Evolutionary conservation across 345 rosid species (phyloP), one percentile per base, ranked within the genome.

Genomic region (Xanthoceras sorbifolium): DNA sequence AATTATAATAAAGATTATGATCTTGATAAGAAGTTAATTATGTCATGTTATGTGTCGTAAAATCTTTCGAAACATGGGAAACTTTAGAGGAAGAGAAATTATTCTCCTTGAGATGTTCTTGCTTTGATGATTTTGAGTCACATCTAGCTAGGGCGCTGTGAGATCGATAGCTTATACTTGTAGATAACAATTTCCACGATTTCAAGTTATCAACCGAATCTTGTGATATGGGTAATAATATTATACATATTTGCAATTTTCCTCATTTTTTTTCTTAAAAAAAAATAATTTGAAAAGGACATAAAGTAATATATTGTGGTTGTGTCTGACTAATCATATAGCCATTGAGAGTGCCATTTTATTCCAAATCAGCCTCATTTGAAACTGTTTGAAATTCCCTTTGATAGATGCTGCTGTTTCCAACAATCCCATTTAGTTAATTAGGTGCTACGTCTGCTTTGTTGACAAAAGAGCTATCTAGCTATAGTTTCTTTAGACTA

Each of bases 151-250:
- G 71, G 79, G 15, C 77, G 15, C 77, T 74, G 66, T 63, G 44
- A 57, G 73, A 78, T 79, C 79, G 83, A 88, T 83, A 75, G 90
- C 87, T 77, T 85, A 80, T 85, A 83, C 93, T 91, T 89, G 90
- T 86, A 86, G 90, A 84, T 79, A 91, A 88, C 93, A 86, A 86
- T 85, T 87, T 88, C 90, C 83, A 80, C 77, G 84, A 80, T 82
- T 80, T 82, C 82, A 91, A 89, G 92, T 74, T 84, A 83, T 76
- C 87, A 82, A 72, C 75, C 85, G 89, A 90, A 88, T 91, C 92
- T 85, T 87, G 79, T 82, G 81, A 79, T 87, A 82, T 71, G 55
- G 64, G 67, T 69, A 57, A n/a, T n/a, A n/a, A n/a, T n/a, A n/a
- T n/a, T 50, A 18, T 75, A 59, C 72, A 52, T 48, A 9, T 72